Evolutionary conservation across 441 rosid genomes (phyloP).

Genomic region (Iberis amara): DNA sequence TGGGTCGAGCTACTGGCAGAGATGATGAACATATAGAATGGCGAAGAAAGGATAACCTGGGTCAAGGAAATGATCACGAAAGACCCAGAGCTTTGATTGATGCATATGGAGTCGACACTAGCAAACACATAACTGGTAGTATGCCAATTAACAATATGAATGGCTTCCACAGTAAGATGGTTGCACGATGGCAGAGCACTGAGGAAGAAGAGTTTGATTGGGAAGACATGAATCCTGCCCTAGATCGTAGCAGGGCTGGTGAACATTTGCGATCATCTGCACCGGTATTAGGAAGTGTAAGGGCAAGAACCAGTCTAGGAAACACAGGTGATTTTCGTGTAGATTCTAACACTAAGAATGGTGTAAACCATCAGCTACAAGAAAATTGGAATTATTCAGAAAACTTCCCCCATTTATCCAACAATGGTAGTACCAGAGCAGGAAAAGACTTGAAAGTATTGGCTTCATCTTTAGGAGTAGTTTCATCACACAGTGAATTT

Average conservation of each 20-base stretch:
- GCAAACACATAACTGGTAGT: conserved; percentile 39
- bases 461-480: conserved; percentile 39
- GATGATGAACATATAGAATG: conserved; percentile 53
- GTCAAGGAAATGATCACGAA: conserved; percentile 58
- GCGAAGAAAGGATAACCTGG: conserved; percentile 53
- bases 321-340: conserved; percentile 33
- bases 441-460: conserved; percentile 40
- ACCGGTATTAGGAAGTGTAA: conserved; percentile 41
- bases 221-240: conserved; percentile 95
- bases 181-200: conserved; percentile 87
- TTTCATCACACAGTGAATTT: conserved; percentile 39
- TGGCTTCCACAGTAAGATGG: conserved; percentile 46
- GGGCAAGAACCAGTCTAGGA: conserved; percentile 44
- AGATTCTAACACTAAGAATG: conserved; percentile 46
- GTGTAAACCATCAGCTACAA: conserved; percentile 34
- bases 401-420: conserved; percentile 38
- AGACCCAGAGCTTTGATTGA: conserved; percentile 83
- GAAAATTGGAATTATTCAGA: conserved; percentile 44
- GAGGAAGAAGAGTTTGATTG: conserved; percentile 98
- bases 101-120: conserved; percentile 86
- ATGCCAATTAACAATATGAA: conserved; percentile 46
- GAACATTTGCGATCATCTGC: conserved; percentile 44
- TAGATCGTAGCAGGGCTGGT: conserved; percentile 53
- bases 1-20: conserved; percentile 40
- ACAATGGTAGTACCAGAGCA: conserved; percentile 36